Base-by-base conservation (phyloP, 2,329 filamentous ascomycete genomes). In the Arthrinium phaeospermum region DNA sequence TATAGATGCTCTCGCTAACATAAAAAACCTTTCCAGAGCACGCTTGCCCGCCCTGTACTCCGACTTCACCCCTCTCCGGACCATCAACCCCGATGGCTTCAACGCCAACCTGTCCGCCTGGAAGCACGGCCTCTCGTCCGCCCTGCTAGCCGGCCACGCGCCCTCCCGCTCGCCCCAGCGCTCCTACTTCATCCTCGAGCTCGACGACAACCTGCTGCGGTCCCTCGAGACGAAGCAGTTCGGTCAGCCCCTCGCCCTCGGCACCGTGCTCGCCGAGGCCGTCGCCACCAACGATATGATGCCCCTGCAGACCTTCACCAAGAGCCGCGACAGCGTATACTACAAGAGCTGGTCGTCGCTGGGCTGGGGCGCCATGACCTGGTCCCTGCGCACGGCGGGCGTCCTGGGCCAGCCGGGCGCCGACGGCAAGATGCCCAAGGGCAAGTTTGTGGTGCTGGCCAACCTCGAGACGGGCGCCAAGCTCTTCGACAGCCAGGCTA, bases 1-100 rank as follows among this genome's bases (percentile, higher is more conserved):
- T 10, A 5, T n/a, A 16, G 2, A 7, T 68, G 22, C 13, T 16
- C 12, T 14, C 19, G 24, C 57, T 64, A 49, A 71, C 24, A 53
- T 70, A 71, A 44, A 41, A 45, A 45, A 74, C 7, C 37, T 41
- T 41, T 82, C 81, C 75, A 94, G 92, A 84, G 89, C 91, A 75
- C 93, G 95, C 69, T 87, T 98, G 16, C 91, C 94, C 16, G 95
- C 94, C 6, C 90, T 98, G 67, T 98, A 97, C 84, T 95, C 94
- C 68, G 95, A 98, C 81, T 97, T 98, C 79, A 87, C 90, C 49
- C 83, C 90, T 6, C 94, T 96, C 76, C 88, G 88, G 77, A 90
- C 88, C 51, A 90, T 93, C 30, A 97, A 98, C 79, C 94, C 94
- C 0, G 94, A 97, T 81, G 94, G 94, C 78, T 98, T 94, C 84